A percentile compares a stretch with the other conserved stretches of the same genome.
Evolutionary conservation across 2,329 filamentous ascomycete genomes (phyloP).

Genomic region (Xylariaceae sp.): DNA sequence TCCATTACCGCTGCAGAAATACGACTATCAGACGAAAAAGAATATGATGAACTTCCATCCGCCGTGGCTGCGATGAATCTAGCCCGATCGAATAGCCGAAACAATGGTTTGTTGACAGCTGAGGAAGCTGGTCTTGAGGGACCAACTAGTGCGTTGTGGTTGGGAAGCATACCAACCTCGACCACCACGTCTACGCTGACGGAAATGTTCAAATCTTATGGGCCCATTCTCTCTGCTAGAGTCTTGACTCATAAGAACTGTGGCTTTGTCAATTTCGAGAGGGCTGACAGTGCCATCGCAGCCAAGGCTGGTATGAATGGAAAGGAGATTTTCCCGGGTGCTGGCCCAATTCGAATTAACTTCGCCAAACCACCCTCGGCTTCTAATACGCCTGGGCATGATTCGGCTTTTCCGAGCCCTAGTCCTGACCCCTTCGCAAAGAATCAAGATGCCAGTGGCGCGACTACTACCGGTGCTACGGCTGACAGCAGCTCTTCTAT

Average conservation of each 20-base stretch:
- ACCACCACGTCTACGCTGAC: conserved; percentile 93
- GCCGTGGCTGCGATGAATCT: conserved; percentile 78
- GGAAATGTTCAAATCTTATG: conserved; percentile 92
- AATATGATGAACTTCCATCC: conserved; percentile 74
- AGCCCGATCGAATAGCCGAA: conserved; percentile 57
- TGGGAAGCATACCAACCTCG: conserved; percentile 93
- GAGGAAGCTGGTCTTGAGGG: conserved; percentile 81
- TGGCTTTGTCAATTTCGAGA: conserved; percentile 96
- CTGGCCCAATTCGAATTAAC: conserved; percentile 89
- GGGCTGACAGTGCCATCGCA: conserved; percentile 80
- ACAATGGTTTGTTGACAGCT: conserved; percentile 60
- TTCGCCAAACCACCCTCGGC: conserved; percentile 94
- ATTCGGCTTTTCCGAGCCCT: conserved; percentile 81
- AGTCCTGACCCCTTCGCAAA: conserved; percentile 79
- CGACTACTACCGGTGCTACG: conserved; percentile 32
- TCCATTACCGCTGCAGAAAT: conserved; percentile 72
- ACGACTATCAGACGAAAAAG: conserved; percentile 65
- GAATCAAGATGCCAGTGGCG: conserved; percentile 44
- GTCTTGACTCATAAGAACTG: conserved; percentile 98
- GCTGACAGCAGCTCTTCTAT: conserved; percentile 30
- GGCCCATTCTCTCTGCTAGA: conserved; percentile 81
- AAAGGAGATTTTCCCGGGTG: conserved; percentile 97
- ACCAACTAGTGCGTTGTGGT: conserved; percentile 90
- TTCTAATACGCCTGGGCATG: conserved; percentile 81
- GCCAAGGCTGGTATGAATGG: conserved; percentile 86